Percentiles rank a stretch among this genome's conserved stretches.
Conservation (phyloP, 805 yeast species). For the Brettanomyces anomalus region DNA sequence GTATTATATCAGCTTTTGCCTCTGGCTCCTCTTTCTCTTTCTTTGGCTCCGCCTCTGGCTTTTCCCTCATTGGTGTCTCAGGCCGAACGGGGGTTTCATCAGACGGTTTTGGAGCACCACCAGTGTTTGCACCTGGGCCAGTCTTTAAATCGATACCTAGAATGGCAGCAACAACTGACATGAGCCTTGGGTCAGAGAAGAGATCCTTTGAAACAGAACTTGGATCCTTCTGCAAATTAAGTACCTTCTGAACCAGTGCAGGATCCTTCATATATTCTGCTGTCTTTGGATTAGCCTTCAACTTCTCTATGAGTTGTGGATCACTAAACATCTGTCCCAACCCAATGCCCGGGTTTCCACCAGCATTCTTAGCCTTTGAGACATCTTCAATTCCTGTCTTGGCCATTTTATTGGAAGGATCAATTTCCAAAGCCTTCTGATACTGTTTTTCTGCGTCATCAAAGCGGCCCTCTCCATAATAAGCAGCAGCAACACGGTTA, state of each 20-base stretch:
- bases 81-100: neutral
- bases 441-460: slow-evolving; percentile 68
- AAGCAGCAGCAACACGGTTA: slow-evolving; percentile 89
- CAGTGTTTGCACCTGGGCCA: slow-evolving; percentile 26
- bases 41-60: slow-evolving; percentile 27
- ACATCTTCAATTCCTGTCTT: slow-evolving; percentile 70
- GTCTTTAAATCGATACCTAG: slow-evolving; percentile 63
- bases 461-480: slow-evolving; percentile 72
- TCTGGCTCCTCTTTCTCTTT: slow-evolving; percentile 22
- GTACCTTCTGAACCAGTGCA: slow-evolving; percentile 60
- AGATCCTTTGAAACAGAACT: slow-evolving; percentile 61
- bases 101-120: slow-evolving; percentile 16
- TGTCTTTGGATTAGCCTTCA: slow-evolving; percentile 79
- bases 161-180: slow-evolving; percentile 79
- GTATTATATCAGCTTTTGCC: slow-evolving; percentile 18
- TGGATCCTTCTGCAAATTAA: slow-evolving; percentile 60
- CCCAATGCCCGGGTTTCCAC: slow-evolving; percentile 31
- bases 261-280: slow-evolving; percentile 85
- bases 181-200: slow-evolving; percentile 73
- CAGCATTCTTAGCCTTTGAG: slow-evolving; percentile 39
- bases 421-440: slow-evolving; percentile 72
- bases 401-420: slow-evolving; percentile 78
- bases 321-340: slow-evolving; percentile 71
- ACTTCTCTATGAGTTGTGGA: slow-evolving; percentile 67
- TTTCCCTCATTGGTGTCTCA: neutral